Evolutionary conservation across 176 grass and related monocot genomes (phyloP).

Genomic region (Dactylis glomerata): DNA sequence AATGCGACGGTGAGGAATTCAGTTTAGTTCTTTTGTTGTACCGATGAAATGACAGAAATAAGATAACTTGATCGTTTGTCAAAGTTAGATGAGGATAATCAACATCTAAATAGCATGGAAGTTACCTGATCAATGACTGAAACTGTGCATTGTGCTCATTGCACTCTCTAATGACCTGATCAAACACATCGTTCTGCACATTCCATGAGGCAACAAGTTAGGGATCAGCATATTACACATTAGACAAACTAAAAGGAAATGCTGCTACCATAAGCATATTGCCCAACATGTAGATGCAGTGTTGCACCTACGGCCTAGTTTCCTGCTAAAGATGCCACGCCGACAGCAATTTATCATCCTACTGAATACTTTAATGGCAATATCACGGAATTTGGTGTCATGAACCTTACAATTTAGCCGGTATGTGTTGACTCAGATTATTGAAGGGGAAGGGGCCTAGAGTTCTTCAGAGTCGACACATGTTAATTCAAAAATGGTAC

Average conservation of each 20-base stretch:
- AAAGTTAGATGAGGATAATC: background rate
- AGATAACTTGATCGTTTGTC: background rate
- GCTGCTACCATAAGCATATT: background rate
- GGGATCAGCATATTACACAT: background rate
- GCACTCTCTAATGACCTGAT: constrained; percentile 87
- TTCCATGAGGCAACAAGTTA: background rate
- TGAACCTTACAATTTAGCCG: background rate
- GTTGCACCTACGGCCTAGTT: background rate
- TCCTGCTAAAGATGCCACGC: background rate
- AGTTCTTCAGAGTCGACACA: background rate
- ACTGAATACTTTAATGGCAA: background rate
- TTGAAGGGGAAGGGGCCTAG: background rate
- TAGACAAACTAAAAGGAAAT: constrained; percentile 17
- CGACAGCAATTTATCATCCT: background rate
- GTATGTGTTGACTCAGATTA: background rate
- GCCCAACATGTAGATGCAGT: background rate
- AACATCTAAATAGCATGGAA: constrained; percentile 11
- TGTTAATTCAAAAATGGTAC: background rate
- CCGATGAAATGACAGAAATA: background rate
- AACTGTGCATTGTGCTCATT: constrained; percentile 77
- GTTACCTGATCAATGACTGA: constrained; percentile 77
- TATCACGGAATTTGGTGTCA: background rate
- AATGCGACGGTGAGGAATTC: background rate
- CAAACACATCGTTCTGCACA: constrained; percentile 76
- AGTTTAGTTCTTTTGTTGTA: background rate